Evolutionary conservation across 2,329 filamentous ascomycete species (phyloP).

Genomic region (Xylariaceae sp.): DNA sequence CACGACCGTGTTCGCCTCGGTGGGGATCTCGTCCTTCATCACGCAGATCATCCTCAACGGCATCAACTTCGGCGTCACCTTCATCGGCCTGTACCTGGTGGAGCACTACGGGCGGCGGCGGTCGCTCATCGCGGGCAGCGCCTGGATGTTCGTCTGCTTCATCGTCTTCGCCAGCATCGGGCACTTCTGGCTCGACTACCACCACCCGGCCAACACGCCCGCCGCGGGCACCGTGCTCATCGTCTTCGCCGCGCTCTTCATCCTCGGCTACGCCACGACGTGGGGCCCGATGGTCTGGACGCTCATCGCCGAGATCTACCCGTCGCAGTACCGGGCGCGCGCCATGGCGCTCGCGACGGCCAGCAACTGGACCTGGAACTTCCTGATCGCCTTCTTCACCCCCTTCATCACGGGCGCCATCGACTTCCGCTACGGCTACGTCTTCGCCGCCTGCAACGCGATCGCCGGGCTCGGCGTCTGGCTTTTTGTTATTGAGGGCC

Average conservation of each 20-base stretch:
- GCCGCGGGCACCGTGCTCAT: conserved; percentile 53
- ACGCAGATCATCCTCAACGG: conserved; percentile 60
- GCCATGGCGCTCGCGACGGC: conserved; percentile 54
- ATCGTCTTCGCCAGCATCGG: conserved; percentile 48
- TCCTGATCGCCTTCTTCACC: conserved; percentile 69
- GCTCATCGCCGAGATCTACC: conserved; percentile 58
- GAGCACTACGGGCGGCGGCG: conserved; percentile 59
- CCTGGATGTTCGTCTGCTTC: conserved; percentile 56
- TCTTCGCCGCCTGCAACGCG: conserved; percentile 67
- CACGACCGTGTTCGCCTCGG: conserved; percentile 41
- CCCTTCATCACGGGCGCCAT: conserved; percentile 69
- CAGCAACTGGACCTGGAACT: conserved; percentile 66
- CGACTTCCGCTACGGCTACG: conserved; percentile 65
- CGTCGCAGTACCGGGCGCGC: conserved; percentile 51
- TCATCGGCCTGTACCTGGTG: conserved; percentile 62
- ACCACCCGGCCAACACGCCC: conserved; percentile 26
- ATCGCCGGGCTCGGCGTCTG: conserved; percentile 59
- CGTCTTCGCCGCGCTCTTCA: conserved; percentile 56
- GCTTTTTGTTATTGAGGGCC: conserved; percentile 70
- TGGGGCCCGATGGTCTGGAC: conserved; percentile 62
- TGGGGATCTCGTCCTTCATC: conserved; percentile 50
- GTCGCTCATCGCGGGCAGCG: conserved; percentile 53
- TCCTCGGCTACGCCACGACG: conserved; percentile 58
- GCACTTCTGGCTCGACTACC: conserved; percentile 36
- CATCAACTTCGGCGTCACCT: conserved; percentile 61